A percentile compares a stretch with the other conserved stretches of the same genome.
These are phyloP conservation scores for Helotiales sp. DNA, from an alignment of 2,329 filamentous ascomycete genomes.

Conservation along the genomic window DNA sequence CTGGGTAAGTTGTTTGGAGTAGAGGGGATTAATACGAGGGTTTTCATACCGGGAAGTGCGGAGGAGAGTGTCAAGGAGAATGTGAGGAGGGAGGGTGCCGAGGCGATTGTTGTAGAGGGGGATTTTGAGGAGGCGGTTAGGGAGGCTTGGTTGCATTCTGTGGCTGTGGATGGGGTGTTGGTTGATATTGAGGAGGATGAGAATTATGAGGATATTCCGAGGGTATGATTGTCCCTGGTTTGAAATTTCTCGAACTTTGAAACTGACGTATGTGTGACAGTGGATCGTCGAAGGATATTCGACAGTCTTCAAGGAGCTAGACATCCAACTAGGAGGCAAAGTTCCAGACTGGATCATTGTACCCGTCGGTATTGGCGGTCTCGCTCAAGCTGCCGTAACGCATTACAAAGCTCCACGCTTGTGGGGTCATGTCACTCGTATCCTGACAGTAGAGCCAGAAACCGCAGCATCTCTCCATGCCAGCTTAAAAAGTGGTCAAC, in stretches of 20 bases:
- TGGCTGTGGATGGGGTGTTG: conserved; percentile 10
- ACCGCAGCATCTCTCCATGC: background rate
- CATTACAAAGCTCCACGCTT: conserved; percentile 9
- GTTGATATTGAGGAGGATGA: conserved; percentile 9
- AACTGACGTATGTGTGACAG: background rate
- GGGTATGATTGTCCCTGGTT: background rate
- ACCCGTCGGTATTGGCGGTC: background rate
- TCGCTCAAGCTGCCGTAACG: conserved; percentile 11
- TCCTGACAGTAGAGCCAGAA: background rate
- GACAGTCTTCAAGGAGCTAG: conserved; percentile 11
- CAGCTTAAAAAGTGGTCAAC: background rate
- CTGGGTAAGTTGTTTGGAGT: background rate
- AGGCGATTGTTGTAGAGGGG: background rate
- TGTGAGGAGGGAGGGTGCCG: background rate
- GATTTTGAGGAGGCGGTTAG: background rate
- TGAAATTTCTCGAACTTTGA: background rate
- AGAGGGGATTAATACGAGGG: background rate
- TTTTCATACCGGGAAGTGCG: conserved; percentile 2
- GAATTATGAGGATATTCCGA: conserved; percentile 14
- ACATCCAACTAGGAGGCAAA: background rate
- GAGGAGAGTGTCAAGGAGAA: background rate
- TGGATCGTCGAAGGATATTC: conserved; percentile 12
- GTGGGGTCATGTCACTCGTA: background rate
- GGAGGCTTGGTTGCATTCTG: conserved; percentile 14
- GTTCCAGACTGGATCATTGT: background rate